These are phyloP conservation scores for Albatrellus ellisii DNA, from an alignment of 768 basidiomycete species.

Conservation along the genomic window DNA sequence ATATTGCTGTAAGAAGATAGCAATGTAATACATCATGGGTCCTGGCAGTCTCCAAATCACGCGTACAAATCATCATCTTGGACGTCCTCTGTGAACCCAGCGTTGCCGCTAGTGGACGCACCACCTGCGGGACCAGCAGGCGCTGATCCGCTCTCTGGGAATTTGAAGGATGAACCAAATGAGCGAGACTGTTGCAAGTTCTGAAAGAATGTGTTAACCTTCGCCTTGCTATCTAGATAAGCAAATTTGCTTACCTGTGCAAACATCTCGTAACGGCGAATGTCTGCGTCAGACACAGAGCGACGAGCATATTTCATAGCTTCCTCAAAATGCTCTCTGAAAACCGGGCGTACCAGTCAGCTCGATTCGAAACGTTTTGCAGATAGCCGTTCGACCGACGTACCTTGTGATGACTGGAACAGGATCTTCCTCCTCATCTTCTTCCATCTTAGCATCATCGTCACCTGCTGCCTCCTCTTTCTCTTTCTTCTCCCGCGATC, in stretches of 20 bases:
- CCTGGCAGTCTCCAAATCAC: too few relatives aligned
- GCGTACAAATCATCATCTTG: constrained; percentile 91
- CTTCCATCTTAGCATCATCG: constrained; percentile 61
- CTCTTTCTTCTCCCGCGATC: constrained; percentile 65
- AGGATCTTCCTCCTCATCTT: constrained; percentile 72
- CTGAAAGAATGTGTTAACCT: constrained; percentile 24
- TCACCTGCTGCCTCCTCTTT: constrained; percentile 64
- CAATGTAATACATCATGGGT: too few relatives aligned
- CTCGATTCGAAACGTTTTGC: not conserved
- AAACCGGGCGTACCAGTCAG: constrained; percentile 10
- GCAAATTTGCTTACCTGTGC: constrained; percentile 44
- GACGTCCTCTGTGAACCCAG: constrained; percentile 74
- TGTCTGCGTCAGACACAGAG: constrained; percentile 93
- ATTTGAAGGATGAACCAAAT: constrained; percentile 95
- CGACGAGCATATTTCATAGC: constrained; percentile 97
- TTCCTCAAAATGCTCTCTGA: constrained; percentile 93
- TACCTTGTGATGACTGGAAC: constrained; percentile 79
- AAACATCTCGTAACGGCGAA: constrained; percentile 98
- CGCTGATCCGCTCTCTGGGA: constrained; percentile 62
- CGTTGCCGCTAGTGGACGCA: constrained; percentile 39
- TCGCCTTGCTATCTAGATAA: not conserved
- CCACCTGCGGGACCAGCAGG: constrained; percentile 7
- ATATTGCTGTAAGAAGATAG: too few relatives aligned
- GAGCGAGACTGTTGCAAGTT: constrained; percentile 85
- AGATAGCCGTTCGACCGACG: constrained; percentile 14